Evolutionary conservation across 2,329 filamentous ascomycete genomes (phyloP).

Genomic region (Pseudopithomyces chartarum): DNA sequence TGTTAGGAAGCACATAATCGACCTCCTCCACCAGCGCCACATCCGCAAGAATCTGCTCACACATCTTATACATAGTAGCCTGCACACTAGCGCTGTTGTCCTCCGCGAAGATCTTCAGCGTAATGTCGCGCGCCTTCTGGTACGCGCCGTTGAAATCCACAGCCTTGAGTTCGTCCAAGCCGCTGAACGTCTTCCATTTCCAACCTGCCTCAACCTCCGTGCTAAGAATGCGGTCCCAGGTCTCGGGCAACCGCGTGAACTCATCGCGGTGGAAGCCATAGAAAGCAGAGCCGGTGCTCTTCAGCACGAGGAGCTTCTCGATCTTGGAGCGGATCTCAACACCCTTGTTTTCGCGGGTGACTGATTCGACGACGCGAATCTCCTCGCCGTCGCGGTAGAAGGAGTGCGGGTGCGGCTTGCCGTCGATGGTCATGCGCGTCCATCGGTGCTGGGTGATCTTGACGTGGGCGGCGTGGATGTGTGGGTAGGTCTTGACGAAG

Average conservation of each 20-base stretch:
- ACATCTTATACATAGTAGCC: conserved; percentile 99
- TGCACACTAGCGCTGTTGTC: conserved; percentile 94
- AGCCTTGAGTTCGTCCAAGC: conserved; percentile 69
- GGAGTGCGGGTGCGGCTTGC: conserved; percentile 90
- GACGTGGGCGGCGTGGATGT: conserved; percentile 85
- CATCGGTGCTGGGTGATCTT: conserved; percentile 85
- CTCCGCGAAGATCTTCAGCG: conserved; percentile 87
- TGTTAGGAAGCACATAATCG: conserved; percentile 89
- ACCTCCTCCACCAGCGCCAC: conserved; percentile 74
- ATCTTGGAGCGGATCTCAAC: conserved; percentile 80
- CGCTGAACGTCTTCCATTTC: conserved; percentile 78
- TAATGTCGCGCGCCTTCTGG: conserved; percentile 77
- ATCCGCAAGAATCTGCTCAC: conserved; percentile 77
- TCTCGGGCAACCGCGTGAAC: conserved; percentile 87
- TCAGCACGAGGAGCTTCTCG: conserved; percentile 82
- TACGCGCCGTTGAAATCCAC: conserved; percentile 79
- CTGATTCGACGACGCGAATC: conserved; percentile 80
- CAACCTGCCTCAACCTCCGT: conserved; percentile 89
- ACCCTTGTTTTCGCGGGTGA: conserved; percentile 68
- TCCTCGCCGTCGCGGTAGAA: conserved; percentile 91
- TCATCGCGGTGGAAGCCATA: conserved; percentile 92
- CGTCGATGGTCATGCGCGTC: conserved; percentile 86
- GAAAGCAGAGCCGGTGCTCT: conserved; percentile 96
- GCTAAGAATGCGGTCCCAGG: conserved; percentile 92
- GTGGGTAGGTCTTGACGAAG: conserved; percentile 84